These are phyloP conservation scores for Aspergillus pseudotamarii DNA, from an alignment of 2,329 filamentous ascomycete species.

Conservation along the genomic window DNA sequence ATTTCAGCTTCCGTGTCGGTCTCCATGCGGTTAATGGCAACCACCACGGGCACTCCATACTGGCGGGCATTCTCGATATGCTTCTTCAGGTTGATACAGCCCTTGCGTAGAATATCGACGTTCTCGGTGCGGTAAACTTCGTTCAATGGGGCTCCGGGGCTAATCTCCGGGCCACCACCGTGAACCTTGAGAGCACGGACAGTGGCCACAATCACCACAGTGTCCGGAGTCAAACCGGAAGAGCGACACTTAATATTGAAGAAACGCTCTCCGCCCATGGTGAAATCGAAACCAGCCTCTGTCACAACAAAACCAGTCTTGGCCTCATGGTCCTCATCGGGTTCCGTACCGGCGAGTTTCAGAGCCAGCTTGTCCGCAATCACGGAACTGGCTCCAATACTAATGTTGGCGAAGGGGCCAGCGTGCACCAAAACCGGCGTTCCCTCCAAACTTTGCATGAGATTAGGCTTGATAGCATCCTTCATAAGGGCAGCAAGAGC, in stretches of 20 bases:
- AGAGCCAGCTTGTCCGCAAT: conserved; percentile 93
- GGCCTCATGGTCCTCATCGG: conserved; percentile 78
- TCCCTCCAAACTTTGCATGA: conserved; percentile 97
- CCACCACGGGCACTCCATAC: conserved; percentile 91
- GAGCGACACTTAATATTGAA: conserved; percentile 99
- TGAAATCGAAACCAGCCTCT: conserved; percentile 98
- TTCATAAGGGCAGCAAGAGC: conserved; percentile 94
- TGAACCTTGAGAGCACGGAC: conserved; percentile 96
- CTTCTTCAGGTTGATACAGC: conserved; percentile 93
- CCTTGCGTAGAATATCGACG: conserved; percentile 82
- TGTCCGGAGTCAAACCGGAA: conserved; percentile 88
- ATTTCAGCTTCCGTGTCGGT: conserved; percentile 94
- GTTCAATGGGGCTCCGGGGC: conserved; percentile 80
- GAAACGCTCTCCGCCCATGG: conserved; percentile 98
- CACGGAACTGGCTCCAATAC: conserved; percentile 93
- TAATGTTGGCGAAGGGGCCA: conserved; percentile 97
- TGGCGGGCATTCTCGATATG: conserved; percentile 87
- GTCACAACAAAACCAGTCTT: conserved; percentile 94
- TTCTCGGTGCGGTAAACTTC: conserved; percentile 93
- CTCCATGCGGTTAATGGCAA: conserved; percentile 95
- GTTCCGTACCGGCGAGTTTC: conserved; percentile 92
- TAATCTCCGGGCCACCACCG: conserved; percentile 91
- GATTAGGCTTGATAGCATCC: conserved; percentile 97
- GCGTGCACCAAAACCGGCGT: conserved; percentile 98
- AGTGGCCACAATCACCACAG: conserved; percentile 92